A percentile compares a stretch with the other conserved stretches of the same genome.
These are phyloP conservation scores for Colletotrichum sp. DNA, from an alignment of 2,329 filamentous ascomycete genomes.

Conservation along the genomic window DNA sequence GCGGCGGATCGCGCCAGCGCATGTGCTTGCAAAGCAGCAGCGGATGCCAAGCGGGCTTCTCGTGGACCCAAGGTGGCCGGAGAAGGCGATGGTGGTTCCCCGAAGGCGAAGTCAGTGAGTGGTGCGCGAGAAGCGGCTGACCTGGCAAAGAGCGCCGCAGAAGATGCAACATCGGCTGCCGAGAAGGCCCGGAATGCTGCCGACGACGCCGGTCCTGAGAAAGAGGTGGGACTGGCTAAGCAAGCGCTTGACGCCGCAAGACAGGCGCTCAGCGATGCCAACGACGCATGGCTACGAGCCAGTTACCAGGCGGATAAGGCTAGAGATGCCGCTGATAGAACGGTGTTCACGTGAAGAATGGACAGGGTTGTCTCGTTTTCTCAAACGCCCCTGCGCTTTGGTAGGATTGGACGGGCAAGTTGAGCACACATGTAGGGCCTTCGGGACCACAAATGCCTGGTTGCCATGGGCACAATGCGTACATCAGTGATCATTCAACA, in stretches of 20 bases:
- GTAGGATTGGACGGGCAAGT: not conserved
- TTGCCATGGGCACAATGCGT: not conserved
- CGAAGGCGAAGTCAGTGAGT: not conserved
- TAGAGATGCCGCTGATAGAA: not conserved
- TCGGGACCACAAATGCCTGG: fast-evolving
- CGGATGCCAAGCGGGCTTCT: not conserved
- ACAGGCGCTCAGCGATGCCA: not conserved
- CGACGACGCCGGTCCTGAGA: not conserved
- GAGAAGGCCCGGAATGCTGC: not conserved
- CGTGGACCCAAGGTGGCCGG: not conserved
- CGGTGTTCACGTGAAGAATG: not conserved
- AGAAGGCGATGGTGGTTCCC: not conserved
- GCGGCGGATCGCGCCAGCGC: not conserved
- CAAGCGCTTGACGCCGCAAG: not conserved
- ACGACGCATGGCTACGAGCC: not conserved
- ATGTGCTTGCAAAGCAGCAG: not conserved
- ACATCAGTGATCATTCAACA: not conserved
- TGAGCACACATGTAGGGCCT: not conserved
- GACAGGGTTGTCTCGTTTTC: not conserved
- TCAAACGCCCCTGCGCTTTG: not conserved
- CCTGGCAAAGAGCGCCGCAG: not conserved
- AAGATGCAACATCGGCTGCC: not conserved
- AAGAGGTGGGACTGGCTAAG: not conserved
- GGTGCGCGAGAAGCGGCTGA: not conserved
- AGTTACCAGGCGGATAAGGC: not conserved